A percentile compares a stretch with the other conserved stretches of the same genome.
These are phyloP conservation scores for Lanmaoa pseudosensibilis DNA, from an alignment of 768 basidiomycete species.

Conservation along the genomic window DNA sequence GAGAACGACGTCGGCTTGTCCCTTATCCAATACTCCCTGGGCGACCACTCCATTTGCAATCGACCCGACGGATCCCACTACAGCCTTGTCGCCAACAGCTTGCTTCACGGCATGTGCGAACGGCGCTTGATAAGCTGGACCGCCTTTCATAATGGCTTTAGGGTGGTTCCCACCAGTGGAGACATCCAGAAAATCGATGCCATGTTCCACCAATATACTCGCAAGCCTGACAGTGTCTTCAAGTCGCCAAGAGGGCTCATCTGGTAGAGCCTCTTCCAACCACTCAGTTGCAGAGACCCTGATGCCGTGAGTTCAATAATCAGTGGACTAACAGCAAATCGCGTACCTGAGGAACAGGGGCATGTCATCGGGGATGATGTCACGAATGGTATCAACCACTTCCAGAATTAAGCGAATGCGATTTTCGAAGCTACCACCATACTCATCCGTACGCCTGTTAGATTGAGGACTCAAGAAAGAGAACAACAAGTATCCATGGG, in stretches of 20 bases:
- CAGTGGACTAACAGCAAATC: background rate
- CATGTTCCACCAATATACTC: slow-evolving; percentile 56
- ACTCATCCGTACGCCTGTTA: slow-evolving; percentile 67
- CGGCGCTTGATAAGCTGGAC: slow-evolving; percentile 51
- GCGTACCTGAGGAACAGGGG: slow-evolving; percentile 71
- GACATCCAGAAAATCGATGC: slow-evolving; percentile 76
- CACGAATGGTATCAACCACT: slow-evolving; percentile 62
- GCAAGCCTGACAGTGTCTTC: slow-evolving; percentile 69
- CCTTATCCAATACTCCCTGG: slow-evolving; percentile 43
- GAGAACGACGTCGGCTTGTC: slow-evolving; percentile 46
- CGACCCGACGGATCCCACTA: slow-evolving; percentile 28
- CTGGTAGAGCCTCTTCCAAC: slow-evolving; percentile 56
- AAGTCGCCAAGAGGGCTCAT: slow-evolving; percentile 64
- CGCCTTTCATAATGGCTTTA: slow-evolving; percentile 29
- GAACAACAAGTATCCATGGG: slow-evolving; percentile 61
- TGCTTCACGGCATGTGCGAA: slow-evolving; percentile 56
- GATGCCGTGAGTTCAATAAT: background rate
- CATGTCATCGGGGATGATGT: slow-evolving; percentile 55
- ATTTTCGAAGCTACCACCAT: slow-evolving; percentile 73
- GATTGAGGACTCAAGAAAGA: slow-evolving; percentile 58
- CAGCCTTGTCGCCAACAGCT: slow-evolving; percentile 42
- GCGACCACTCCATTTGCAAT: slow-evolving; percentile 41
- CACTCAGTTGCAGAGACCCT: slow-evolving; percentile 73
- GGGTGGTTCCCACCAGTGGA: slow-evolving; percentile 61
- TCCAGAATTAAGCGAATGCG: slow-evolving; percentile 61